Evolutionary conservation across 2,329 filamentous ascomycete species (phyloP).

Genomic region (Epichloe brachyelytri): DNA sequence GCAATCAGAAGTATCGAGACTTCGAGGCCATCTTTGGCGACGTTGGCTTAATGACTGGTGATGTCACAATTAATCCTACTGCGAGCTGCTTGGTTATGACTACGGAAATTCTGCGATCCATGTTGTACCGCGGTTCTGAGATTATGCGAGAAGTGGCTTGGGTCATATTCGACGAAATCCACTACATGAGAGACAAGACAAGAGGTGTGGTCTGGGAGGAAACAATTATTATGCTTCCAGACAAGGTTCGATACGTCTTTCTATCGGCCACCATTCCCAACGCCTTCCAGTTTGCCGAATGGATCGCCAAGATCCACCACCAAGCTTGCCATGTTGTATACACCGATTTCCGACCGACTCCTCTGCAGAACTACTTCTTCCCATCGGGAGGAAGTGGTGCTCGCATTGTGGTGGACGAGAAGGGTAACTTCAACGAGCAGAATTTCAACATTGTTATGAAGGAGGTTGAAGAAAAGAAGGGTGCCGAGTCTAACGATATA

Average conservation of each 20-base stretch:
- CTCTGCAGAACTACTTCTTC: conserved; percentile 96
- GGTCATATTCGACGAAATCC: conserved; percentile 98
- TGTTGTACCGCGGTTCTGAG: conserved; percentile 95
- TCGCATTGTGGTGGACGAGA: conserved; percentile 89
- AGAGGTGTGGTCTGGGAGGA: conserved; percentile 98
- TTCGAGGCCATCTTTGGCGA: conserved; percentile 94
- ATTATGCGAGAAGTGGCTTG: conserved; percentile 99
- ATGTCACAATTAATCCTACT: conserved; percentile 98
- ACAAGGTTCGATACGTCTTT: conserved; percentile 98
- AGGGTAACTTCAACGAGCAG: conserved; percentile 87
- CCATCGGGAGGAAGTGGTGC: conserved; percentile 87
- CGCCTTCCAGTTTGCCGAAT: conserved; percentile 97
- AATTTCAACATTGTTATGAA: conserved; percentile 97
- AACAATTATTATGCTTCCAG: conserved; percentile 92
- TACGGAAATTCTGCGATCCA: conserved; percentile 95
- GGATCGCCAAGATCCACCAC: conserved; percentile 95
- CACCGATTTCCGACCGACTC: conserved; percentile 94
- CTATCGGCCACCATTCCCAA: conserved; percentile 97
- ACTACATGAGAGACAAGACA: conserved; percentile 91
- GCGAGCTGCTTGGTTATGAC: conserved; percentile 98
- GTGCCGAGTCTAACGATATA: conserved; percentile 67
- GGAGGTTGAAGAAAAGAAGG: conserved; percentile 75
- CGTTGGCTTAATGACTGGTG: conserved; percentile 94
- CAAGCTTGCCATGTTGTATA: conserved; percentile 99
- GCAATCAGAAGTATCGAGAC: conserved; percentile 97